Evolutionary conservation across 768 basidiomycete genomes (phyloP).

Genomic region (Serpula lacrymans): DNA sequence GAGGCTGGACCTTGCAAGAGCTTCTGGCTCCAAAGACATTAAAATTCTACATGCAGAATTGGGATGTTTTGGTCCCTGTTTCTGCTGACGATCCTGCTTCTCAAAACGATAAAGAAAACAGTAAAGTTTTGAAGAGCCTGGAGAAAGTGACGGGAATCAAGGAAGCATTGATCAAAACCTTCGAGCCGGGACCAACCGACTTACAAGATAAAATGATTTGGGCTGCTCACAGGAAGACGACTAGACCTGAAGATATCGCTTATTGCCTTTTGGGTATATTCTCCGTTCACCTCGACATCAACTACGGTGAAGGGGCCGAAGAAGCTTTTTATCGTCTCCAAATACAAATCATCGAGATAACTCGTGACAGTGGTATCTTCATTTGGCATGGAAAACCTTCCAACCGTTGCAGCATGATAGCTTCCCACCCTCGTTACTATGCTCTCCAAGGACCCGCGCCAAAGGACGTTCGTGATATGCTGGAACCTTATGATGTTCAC

Average conservation of each 20-base stretch:
- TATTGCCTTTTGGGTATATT: slow-evolving; percentile 18
- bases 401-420: no score
- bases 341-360: no score
- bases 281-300: slow-evolving; percentile 10
- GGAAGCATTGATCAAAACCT: not conserved
- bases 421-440: no score
- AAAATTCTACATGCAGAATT: slow-evolving; percentile 11
- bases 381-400: no score
- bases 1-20: slow-evolving; percentile 11
- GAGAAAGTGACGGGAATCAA: not conserved
- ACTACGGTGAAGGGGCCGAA: slow-evolving; percentile 15
- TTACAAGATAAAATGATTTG: slow-evolving; percentile 6
- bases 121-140: not conserved
- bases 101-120: not conserved
- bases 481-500: no score
- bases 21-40: slow-evolving; percentile 11
- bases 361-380: no score
- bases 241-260: slow-evolving; percentile 12
- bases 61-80: slow-evolving; percentile 6
- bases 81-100: not conserved
- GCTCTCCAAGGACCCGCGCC: no score
- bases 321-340: slow-evolving; percentile 11
- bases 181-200: not conserved
- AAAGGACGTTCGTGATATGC: no score
- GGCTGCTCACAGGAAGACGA: slow-evolving; percentile 13